phyloP scores from a whole-genome alignment of 2,329 filamentous ascomycete species.

The Alternaria alternata region DNA sequence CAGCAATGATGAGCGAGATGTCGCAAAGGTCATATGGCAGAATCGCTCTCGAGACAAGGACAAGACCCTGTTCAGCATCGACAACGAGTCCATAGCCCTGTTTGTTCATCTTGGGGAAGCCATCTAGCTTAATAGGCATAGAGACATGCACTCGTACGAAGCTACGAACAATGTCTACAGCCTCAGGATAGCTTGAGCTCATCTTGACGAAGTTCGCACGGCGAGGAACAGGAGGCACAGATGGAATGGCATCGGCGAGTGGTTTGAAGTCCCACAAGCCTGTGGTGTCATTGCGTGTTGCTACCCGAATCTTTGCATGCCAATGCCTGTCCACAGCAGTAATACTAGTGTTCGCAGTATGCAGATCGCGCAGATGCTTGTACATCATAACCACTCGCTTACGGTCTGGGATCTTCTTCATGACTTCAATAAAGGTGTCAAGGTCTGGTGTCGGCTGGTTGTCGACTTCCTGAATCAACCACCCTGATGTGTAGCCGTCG shows the following conservation, averaged over 20 bases:
- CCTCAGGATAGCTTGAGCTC: conserved; percentile 84
- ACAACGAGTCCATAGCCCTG: conserved; percentile 98
- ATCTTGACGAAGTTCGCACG: conserved; percentile 93
- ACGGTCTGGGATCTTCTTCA: conserved; percentile 82
- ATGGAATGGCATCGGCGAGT: conserved; percentile 80
- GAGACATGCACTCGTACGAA: conserved; percentile 93
- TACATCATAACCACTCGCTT: conserved; percentile 92
- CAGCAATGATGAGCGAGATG: conserved; percentile 93
- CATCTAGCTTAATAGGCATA: conserved; percentile 95
- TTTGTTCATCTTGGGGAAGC: conserved; percentile 94
- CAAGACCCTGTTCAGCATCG: conserved; percentile 93
- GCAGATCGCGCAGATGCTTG: conserved; percentile 92
- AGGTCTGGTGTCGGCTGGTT: conserved; percentile 90
- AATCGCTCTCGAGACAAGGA: conserved; percentile 91
- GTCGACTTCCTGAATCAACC: conserved; percentile 92
- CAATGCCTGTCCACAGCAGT: conserved; percentile 94
- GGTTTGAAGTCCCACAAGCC: conserved; percentile 96
- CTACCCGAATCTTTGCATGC: conserved; percentile 93
- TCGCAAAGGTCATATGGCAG: conserved; percentile 97
- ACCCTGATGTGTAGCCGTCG: conserved; percentile 90
- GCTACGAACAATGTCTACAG: conserved; percentile 91
- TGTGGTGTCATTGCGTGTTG: conserved; percentile 85
- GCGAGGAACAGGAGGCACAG: conserved; percentile 73
- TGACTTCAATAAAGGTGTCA: conserved; percentile 87
- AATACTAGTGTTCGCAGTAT: conserved; percentile 92